These are phyloP conservation scores for Davidsoniella virescens DNA, from an alignment of 2,329 filamentous ascomycete genomes.

Conservation along the genomic window DNA sequence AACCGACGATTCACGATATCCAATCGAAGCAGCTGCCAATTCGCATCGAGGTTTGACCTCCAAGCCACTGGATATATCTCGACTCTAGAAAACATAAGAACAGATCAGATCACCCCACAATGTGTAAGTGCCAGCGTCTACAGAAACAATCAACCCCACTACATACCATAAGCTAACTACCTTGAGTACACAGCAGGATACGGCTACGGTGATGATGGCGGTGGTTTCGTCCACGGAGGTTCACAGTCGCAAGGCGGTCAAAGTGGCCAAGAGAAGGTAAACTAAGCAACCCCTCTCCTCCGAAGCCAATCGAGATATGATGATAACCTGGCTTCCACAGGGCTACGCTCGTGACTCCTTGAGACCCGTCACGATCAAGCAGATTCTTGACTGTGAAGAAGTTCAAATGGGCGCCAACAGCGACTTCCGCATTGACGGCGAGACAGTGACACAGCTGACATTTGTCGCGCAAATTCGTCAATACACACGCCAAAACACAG, in stretches of 20 bases:
- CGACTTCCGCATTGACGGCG: conserved; percentile 70
- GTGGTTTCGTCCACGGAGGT: conserved; percentile 44
- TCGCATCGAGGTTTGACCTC: background rate
- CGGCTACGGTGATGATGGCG: conserved; percentile 41
- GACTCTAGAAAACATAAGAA: background rate
- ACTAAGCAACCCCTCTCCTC: background rate
- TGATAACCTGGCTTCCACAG: conserved; percentile 19
- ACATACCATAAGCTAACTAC: background rate
- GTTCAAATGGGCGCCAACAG: conserved; percentile 43
- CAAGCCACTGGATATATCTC: background rate
- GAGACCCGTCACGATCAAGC: conserved; percentile 88
- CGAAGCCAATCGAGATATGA: background rate
- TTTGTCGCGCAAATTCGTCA: conserved; percentile 83
- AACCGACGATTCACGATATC: too few relatives aligned
- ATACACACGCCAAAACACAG: conserved; percentile 73
- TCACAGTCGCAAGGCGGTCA: conserved; percentile 42
- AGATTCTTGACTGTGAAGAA: conserved; percentile 70
- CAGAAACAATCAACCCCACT: background rate
- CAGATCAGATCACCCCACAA: background rate
- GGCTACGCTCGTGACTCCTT: conserved; percentile 68
- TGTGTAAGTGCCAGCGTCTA: background rate
- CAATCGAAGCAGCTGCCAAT: too few relatives aligned
- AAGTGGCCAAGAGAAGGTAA: conserved; percentile 30
- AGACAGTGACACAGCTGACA: conserved; percentile 53
- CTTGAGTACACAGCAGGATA: conserved; percentile 8